Base-by-base conservation (phyloP, 179 eudicot species). In the Gypsophila paniculata region DNA sequence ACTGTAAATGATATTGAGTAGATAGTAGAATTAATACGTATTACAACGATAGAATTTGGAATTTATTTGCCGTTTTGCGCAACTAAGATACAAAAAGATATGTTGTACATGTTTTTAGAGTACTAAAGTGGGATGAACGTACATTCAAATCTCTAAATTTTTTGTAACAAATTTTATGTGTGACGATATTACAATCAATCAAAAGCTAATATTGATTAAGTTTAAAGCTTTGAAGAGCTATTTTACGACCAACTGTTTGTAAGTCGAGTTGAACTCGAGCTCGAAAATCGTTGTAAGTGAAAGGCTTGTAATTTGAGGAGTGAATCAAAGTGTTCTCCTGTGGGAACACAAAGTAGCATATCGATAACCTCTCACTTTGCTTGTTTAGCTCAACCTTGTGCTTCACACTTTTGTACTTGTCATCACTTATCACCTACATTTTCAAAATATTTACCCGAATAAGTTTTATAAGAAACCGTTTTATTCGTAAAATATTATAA, bases 271-370 rank as follows among this genome's bases (percentile, higher is more conserved):
- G 88, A 62, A 87, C 87, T 76, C 74, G 84, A 18, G 89, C 83
- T 68, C 85, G 86, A 51, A 87, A 91, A 57, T 90, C 91, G 0
- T 74, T 74, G 60, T 88, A 87, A 42, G 87, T 87, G 71, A 91
- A 90, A 5, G 91, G 90, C 85, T 75, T 88, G 81, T 91, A 91
- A 11, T 74, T 82, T 13, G 89, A 76, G 75, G 81, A 82, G 6
- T 70, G 70, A 9, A 91, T 82, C 81, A 86, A 75, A 38, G 70
- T 69, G 32, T 80, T 78, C 39, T 81, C 79, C 11, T 65, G 77
- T 6, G 97, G 96, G 74, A 91, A 90, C 60, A 86, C 91, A 46
- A 91, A 91, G 79, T 88, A 91, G 36, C 97, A 87, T 1, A 90
- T 72, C 8, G 97, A 91, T 26, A 87, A 70, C 54, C 97, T 77